These are phyloP conservation scores for Schizophyllum amplum DNA, from an alignment of 1,284 basidiomycete species.

Conservation along the genomic window DNA sequence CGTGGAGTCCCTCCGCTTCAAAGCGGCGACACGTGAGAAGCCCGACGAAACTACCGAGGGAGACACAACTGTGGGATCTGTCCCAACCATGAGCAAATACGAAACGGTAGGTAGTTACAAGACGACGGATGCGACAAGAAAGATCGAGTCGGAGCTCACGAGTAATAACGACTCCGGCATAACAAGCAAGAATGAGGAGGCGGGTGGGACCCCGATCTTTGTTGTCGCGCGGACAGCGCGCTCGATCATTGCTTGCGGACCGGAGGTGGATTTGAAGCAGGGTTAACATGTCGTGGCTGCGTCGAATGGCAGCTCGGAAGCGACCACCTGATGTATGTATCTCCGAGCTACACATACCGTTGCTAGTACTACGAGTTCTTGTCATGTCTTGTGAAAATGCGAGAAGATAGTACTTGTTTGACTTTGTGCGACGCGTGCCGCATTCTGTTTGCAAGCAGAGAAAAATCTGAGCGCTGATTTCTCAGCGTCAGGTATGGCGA, in stretches of 20 bases:
- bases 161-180: too few relatives aligned
- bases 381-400: too few relatives aligned
- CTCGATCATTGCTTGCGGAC: too few relatives aligned
- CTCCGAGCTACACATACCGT: too few relatives aligned
- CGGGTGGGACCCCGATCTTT: not conserved
- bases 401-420: too few relatives aligned
- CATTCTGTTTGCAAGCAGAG: too few relatives aligned
- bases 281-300: not conserved
- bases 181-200: not conserved
- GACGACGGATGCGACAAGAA: not conserved
- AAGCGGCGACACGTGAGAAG: not conserved
- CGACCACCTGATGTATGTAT: too few relatives aligned
- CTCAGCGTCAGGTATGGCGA: too few relatives aligned
- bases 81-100: not conserved
- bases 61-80: not conserved
- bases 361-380: too few relatives aligned
- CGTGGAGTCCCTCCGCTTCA: not conserved
- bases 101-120: not conserved
- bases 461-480: too few relatives aligned
- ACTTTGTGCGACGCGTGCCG: too few relatives aligned
- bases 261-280: not conserved
- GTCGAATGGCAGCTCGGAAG: not conserved
- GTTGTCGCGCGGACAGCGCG: not conserved
- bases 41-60: not conserved
- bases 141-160: too few relatives aligned